A percentile compares a stretch with the other conserved stretches of the same genome.
Evolutionary conservation across 2,329 filamentous ascomycete genomes (phyloP).

Genomic region (Aspergillus pseudoterreus): DNA sequence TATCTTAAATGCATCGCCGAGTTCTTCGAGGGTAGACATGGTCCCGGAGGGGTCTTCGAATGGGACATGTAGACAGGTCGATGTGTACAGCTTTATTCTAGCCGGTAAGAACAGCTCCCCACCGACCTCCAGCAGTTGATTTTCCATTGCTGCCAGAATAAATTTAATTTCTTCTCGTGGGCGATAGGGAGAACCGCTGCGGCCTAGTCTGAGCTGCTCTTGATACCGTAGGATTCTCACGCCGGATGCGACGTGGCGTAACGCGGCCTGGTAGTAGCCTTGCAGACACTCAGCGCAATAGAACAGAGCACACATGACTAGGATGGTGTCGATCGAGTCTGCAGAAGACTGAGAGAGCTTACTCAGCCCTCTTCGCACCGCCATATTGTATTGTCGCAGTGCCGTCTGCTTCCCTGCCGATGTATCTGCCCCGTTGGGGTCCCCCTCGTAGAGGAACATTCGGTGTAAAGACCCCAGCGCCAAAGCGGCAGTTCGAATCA

Average conservation of each 20-base stretch:
- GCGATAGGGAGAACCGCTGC: not conserved
- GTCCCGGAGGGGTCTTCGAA: not conserved
- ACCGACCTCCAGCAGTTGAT: constrained; percentile 17
- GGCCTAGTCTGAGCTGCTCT: not conserved
- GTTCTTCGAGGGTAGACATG: constrained; percentile 9
- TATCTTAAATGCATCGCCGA: constrained; percentile 10
- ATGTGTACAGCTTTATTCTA: not conserved
- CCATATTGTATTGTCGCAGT: constrained; percentile 46
- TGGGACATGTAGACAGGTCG: not conserved
- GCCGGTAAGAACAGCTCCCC: constrained; percentile 4
- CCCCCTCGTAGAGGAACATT: constrained; percentile 13
- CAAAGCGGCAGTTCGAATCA: constrained; percentile 47
- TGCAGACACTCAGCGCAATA: constrained; percentile 55
- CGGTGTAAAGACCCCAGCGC: constrained; percentile 50
- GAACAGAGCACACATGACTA: constrained; percentile 51
- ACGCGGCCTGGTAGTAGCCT: constrained; percentile 46
- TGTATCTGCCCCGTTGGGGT: not conserved
- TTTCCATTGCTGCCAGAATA: constrained; percentile 15
- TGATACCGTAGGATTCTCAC: constrained; percentile 25
- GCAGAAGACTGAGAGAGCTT: constrained; percentile 33
- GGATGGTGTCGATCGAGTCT: constrained; percentile 29
- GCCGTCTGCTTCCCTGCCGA: constrained; percentile 31
- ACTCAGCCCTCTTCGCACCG: constrained; percentile 39
- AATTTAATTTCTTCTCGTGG: constrained; percentile 10
- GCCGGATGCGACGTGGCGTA: constrained; percentile 32